Percentiles rank a stretch among this genome's conserved stretches.
Evolutionary conservation across 75 land plant species (phyloP).

Genomic region (Selaginella moellendorffii): DNA sequence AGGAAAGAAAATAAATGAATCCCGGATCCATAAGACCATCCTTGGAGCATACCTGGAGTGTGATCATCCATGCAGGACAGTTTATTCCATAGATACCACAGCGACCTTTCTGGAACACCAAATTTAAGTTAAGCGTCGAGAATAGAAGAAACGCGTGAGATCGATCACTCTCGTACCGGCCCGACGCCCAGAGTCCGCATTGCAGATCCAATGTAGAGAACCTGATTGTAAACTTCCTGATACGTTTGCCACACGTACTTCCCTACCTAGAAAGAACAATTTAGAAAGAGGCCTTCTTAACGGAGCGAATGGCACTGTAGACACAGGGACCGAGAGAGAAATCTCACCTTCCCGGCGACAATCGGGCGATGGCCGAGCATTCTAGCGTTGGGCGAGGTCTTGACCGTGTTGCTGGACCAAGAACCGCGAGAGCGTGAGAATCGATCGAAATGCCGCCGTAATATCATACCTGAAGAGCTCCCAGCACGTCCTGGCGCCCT

Average conservation of each 20-base stretch:
- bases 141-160: too few species aligned
- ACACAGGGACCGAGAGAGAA: background rate
- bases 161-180: too few species aligned
- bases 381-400: slow-evolving; percentile 34
- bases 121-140: background rate
- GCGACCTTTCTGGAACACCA: slow-evolving; percentile 41
- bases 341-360: slow-evolving; percentile 50
- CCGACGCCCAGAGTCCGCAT: slow-evolving; percentile 31
- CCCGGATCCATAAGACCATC: background rate
- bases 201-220: slow-evolving; percentile 66
- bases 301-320: too few species aligned
- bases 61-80: slow-evolving; percentile 81
- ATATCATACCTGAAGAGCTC: slow-evolving; percentile 49
- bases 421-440: too few species aligned
- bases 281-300: background rate
- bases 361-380: slow-evolving; percentile 66
- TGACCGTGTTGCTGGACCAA: slow-evolving; percentile 44
- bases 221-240: slow-evolving; percentile 61
- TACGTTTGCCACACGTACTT: slow-evolving; percentile 80
- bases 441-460: too few species aligned
- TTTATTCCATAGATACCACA: slow-evolving; percentile 95
- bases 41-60: slow-evolving; percentile 95
- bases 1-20: background rate
- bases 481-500: slow-evolving; percentile 42
- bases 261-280: slow-evolving; percentile 35